Evolutionary conservation across 306 rosid species (phyloP).

Genomic region (Arachis stenosperma): DNA sequence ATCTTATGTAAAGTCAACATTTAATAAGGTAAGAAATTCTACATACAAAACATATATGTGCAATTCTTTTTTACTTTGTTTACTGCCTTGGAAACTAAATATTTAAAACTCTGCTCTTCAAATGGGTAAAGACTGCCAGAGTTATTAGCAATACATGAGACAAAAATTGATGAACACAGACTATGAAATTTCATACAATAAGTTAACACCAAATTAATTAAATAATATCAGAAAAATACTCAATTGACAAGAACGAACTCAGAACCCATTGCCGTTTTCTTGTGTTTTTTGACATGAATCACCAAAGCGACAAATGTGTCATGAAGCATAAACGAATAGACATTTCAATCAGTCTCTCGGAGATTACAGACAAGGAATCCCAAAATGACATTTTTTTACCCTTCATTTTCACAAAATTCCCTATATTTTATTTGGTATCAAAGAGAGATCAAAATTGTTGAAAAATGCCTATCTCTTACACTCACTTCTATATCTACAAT

Average conservation of each 20-base stretch:
- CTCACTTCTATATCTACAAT: neutral
- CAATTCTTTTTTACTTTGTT: neutral
- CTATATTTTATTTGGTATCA: neutral
- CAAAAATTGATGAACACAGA: neutral
- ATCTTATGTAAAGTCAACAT: slow-evolving; percentile 44
- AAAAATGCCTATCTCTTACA: neutral
- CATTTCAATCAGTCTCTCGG: neutral
- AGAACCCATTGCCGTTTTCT: neutral
- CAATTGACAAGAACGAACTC: neutral
- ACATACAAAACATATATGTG: neutral
- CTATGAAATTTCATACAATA: neutral
- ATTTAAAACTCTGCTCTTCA: neutral
- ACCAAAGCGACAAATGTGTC: neutral
- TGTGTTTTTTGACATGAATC: neutral
- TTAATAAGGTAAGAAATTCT: slow-evolving; percentile 34
- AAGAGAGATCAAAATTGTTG: neutral
- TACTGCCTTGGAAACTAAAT: neutral
- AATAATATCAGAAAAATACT: neutral
- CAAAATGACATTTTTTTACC: neutral
- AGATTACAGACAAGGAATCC: neutral
- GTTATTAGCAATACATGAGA: neutral
- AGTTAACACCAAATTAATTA: neutral
- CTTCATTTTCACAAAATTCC: neutral
- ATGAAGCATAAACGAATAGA: slow-evolving; percentile 5
- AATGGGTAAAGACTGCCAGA: neutral